phyloP scores from a whole-genome alignment of 345 rosid species.

The Gossypium bickii region DNA sequence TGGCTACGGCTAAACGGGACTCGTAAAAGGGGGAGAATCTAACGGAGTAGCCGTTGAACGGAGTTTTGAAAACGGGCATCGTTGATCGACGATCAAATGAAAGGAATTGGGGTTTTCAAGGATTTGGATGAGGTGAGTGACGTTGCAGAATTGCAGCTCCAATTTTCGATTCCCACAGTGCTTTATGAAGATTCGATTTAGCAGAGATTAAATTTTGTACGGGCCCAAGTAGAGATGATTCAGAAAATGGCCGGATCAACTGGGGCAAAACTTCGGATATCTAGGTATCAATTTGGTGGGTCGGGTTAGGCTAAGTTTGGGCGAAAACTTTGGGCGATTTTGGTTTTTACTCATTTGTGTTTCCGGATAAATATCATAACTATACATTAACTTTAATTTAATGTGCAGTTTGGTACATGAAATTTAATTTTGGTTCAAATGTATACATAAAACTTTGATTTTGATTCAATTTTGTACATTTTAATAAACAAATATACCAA shows the following conservation, averaged over 20 bases:
- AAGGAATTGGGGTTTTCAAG: neutral
- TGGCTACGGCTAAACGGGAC: conserved; percentile 80
- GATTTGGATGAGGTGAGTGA: neutral
- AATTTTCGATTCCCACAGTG: neutral
- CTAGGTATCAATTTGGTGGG: too few relatives aligned
- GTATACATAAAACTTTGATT: too few relatives aligned
- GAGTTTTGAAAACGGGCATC: conserved; percentile 79
- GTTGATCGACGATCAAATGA: neutral
- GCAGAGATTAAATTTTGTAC: neutral
- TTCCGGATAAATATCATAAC: too few relatives aligned
- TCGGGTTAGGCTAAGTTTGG: too few relatives aligned
- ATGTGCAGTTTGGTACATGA: too few relatives aligned
- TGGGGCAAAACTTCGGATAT: too few relatives aligned
- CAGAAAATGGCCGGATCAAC: neutral
- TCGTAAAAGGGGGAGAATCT: conserved; percentile 89
- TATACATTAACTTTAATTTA: too few relatives aligned
- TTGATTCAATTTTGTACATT: too few relatives aligned
- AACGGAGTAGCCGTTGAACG: conserved; percentile 86
- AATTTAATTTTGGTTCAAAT: too few relatives aligned
- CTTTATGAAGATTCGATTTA: neutral
- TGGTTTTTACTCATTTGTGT: too few relatives aligned
- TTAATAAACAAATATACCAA: too few relatives aligned
- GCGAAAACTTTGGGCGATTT: too few relatives aligned
- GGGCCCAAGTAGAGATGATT: neutral
- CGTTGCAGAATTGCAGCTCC: neutral